These are phyloP conservation scores for Fraxinus dipetala DNA, from an alignment of 305 asterid genomes.

Conservation along the genomic window DNA sequence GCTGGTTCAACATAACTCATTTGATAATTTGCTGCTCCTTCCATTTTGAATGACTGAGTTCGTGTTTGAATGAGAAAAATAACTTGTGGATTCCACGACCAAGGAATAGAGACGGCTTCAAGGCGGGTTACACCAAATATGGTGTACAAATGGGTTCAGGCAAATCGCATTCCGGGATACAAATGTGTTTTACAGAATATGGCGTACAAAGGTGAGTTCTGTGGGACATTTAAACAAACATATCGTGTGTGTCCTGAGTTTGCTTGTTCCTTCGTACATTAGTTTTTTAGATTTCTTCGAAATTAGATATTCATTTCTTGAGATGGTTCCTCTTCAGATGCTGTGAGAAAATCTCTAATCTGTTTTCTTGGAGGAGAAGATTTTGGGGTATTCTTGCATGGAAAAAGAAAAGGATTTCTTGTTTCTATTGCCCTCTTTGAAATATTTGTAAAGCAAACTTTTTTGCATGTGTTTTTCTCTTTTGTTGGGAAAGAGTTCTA, in stretches of 20 bases:
- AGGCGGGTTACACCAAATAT: too few relatives aligned
- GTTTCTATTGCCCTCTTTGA: background rate
- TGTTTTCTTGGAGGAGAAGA: slow-evolving; percentile 16
- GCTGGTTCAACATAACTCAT: slow-evolving; percentile 45
- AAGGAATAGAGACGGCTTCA: background rate
- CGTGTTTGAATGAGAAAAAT: background rate
- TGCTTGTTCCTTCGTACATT: slow-evolving; percentile 4
- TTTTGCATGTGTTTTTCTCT: too few relatives aligned
- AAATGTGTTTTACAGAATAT: background rate
- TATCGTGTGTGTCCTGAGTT: background rate
- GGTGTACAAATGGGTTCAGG: too few relatives aligned
- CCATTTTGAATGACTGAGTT: slow-evolving; percentile 24
- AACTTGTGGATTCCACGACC: background rate
- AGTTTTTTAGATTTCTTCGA: slow-evolving; percentile 31
- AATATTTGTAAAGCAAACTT: background rate
- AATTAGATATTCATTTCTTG: slow-evolving; percentile 42
- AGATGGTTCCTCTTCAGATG: background rate
- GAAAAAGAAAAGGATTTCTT: slow-evolving; percentile 25
- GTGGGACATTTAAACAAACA: background rate
- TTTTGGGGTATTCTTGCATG: slow-evolving; percentile 27
- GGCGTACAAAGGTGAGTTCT: background rate
- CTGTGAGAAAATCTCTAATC: background rate
- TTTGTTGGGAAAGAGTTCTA: too few relatives aligned
- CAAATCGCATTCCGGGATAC: too few relatives aligned
- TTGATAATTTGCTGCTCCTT: slow-evolving; percentile 21